Evolutionary conservation across 2,329 filamentous ascomycete genomes (phyloP).

Genomic region (Gliomastix tumulicola): DNA sequence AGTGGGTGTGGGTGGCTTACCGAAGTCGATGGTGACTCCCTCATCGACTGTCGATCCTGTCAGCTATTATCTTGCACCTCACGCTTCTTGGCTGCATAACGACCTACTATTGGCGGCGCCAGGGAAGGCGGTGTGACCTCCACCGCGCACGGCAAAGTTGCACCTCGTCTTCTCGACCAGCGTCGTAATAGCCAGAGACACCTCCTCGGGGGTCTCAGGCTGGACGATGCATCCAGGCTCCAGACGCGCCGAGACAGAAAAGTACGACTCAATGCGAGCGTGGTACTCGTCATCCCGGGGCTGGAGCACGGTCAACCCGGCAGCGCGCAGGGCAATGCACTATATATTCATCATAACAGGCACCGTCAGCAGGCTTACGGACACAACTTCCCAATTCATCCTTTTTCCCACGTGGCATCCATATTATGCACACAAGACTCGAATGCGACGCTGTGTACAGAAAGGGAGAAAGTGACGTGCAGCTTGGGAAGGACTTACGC

Average conservation of each 20-base stretch:
- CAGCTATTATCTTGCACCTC: too few species aligned
- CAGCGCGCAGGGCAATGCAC: not conserved
- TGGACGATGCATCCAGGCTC: conserved; percentile 16
- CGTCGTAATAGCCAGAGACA: conserved; percentile 8
- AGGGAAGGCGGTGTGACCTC: conserved; percentile 8
- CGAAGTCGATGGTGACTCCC: conserved; percentile 9
- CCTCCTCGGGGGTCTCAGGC: conserved; percentile 11
- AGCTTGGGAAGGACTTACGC: not conserved
- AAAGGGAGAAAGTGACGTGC: not conserved
- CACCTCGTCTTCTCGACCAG: conserved; percentile 5
- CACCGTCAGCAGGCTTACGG: too few species aligned
- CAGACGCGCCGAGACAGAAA: conserved; percentile 11
- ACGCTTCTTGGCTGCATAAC: too few species aligned
- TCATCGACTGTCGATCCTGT: conserved; percentile 7
- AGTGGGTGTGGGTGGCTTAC: not conserved
- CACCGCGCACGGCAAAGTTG: conserved; percentile 9
- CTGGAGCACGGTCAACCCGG: conserved; percentile 6
- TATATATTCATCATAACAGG: not conserved
- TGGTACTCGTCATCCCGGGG: conserved; percentile 7
- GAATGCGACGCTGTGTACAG: too few species aligned
- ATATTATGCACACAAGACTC: too few species aligned
- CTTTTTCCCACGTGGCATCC: too few species aligned
- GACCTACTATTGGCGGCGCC: conserved; percentile 6
- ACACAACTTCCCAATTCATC: too few species aligned
- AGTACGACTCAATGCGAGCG: conserved; percentile 12